Base-by-base conservation (phyloP, 805 yeast species). In the Yarrowia sp. region DNA sequence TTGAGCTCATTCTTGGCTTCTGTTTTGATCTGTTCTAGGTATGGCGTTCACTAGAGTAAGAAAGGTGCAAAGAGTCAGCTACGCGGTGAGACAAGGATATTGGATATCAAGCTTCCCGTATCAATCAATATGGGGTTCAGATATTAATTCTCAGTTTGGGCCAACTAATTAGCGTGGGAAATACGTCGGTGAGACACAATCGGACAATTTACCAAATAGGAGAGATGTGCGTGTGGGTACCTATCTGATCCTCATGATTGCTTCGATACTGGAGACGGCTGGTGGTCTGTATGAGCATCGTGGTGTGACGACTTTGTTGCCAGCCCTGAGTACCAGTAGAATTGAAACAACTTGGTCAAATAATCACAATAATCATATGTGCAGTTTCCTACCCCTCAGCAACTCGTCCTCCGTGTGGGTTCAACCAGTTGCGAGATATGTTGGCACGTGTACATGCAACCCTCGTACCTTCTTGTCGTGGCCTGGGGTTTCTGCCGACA, bases 71-170 rank as follows among this genome's bases (percentile, higher is more conserved):
- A 47, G 38, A 30, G 53, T 50, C 39, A 50, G n/a, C 20, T 7
- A 9, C 9, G 30, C 30, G 10, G 38, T 50, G 55, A 50, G 55
- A 50, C 55, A 50, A 6, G 30, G 9, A 50, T 50, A 34, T 50
- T 50, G 40, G 55, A 50, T 47, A 30, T 47, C 53, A 47, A n/a
- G n/a, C 38, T 47, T 30, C 53, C 19, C 9, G n/a, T 47, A 30
- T 47, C 19, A 9, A 9, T 47, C 17, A 12, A 46, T 14, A 24
- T 44, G 50, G 36, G 19, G 34, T 24, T 47, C 19, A 8, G 30
- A 20, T 6, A 44, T 13, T 13, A 43, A 43, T 9, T 20, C 15
- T 17, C 17, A 12, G 14, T 20, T 20, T 14, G 52, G 14, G 34
- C 36, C 17, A 47, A 15, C 53, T 9, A 20, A 13, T 44, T 13